Evolutionary conservation across 352 stramenopile genomes (phyloP).

Genomic region (Thalassiosira sp.): DNA sequence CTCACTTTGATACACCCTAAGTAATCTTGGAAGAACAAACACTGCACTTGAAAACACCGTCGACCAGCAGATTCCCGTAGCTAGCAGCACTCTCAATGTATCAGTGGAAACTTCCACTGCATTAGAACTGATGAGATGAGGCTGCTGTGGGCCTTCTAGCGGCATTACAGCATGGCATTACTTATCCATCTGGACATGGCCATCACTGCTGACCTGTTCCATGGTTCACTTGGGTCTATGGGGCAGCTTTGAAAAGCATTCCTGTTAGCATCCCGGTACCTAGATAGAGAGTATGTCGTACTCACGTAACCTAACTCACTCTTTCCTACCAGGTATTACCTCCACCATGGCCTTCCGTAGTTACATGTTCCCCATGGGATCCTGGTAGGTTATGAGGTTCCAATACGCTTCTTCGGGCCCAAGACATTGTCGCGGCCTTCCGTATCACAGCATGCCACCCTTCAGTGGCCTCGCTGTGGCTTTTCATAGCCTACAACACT

Average conservation of each 20-base stretch:
- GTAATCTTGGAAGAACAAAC: slow-evolving; percentile 55
- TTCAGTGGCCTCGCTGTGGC: neutral
- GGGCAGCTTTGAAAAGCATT: too few relatives aligned
- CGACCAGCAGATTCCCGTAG: slow-evolving; percentile 50
- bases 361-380: neutral
- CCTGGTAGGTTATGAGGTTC: neutral
- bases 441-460: neutral
- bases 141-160: neutral
- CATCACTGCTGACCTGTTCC: too few relatives aligned
- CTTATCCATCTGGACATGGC: too few relatives aligned
- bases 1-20: slow-evolving; percentile 23
- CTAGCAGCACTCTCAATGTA: slow-evolving; percentile 20
- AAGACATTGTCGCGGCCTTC: neutral
- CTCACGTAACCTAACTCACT: neutral
- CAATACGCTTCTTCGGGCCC: neutral
- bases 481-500: neutral
- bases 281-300: neutral
- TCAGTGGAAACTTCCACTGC: slow-evolving; percentile 7
- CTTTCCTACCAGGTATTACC: neutral
- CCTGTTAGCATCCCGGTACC: neutral
- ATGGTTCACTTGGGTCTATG: too few relatives aligned
- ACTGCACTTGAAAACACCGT: slow-evolving; percentile 40
- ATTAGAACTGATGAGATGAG: slow-evolving; percentile 7
- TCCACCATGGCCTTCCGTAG: neutral
- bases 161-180: too few relatives aligned